Percentiles rank a stretch among this genome's conserved stretches.
Conservation (phyloP, 2,329 filamentous ascomycete genomes). For the Zelopaecilomyces penicillatus region DNA sequence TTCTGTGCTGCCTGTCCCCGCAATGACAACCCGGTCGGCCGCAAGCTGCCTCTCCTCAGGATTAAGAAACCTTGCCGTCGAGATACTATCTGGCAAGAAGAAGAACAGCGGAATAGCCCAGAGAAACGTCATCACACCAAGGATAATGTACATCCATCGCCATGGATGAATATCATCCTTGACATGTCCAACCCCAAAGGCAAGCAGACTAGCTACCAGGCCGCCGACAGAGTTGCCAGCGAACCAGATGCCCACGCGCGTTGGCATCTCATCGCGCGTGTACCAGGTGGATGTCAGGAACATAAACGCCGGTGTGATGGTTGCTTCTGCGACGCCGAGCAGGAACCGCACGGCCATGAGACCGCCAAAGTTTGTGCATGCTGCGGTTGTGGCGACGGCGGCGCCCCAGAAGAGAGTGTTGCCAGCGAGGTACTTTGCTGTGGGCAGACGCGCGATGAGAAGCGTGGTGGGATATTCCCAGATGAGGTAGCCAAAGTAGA, state of each 20-base stretch:
- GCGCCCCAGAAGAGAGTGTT: conserved; percentile 41
- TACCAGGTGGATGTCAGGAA: conserved; percentile 47
- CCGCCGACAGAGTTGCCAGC: conserved; percentile 42
- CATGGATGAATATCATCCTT: conserved; percentile 37
- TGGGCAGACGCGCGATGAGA: conserved; percentile 37
- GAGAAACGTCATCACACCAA: conserved; percentile 42
- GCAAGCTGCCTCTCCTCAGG: conserved; percentile 42
- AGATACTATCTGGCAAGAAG: conserved; percentile 44
- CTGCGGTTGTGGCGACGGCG: conserved; percentile 33
- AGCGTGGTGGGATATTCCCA: conserved; percentile 41
- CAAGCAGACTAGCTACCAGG: conserved; percentile 39
- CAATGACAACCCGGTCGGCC: conserved; percentile 35
- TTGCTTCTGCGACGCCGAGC: conserved; percentile 45
- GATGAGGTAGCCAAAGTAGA: conserved; percentile 38
- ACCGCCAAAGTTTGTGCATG: conserved; percentile 37
- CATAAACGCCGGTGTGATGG: conserved; percentile 45
- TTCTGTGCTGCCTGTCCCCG: conserved; percentile 44
- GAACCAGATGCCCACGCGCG: conserved; percentile 48
- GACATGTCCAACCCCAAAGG: conserved; percentile 49
- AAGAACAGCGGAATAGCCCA: conserved; percentile 41
- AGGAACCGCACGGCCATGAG: conserved; percentile 43
- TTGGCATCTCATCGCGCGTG: conserved; percentile 35
- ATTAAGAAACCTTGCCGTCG: conserved; percentile 48
- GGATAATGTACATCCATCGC: conserved; percentile 51
- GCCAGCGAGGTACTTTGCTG: conserved; percentile 36